Conservation (phyloP, 345 rosid genomes). For the Salix caprea region DNA sequence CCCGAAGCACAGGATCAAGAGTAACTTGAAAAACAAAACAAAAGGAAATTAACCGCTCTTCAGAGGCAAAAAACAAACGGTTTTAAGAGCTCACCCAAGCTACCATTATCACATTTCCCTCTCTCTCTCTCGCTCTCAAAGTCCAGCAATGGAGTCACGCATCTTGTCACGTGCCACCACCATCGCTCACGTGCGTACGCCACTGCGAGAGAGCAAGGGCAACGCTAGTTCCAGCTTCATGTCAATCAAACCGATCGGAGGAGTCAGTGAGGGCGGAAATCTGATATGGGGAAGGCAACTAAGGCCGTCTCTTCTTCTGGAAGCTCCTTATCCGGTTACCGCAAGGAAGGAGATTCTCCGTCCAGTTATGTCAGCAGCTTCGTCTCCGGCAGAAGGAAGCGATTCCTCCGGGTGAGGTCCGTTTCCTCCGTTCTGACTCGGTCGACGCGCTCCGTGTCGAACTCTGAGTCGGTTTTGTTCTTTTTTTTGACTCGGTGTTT, state of each 20-base stretch:
- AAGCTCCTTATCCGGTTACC: conserved; percentile 16
- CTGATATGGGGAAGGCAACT: conserved; percentile 81
- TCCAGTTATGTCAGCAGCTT: conserved; percentile 56
- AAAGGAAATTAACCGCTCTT: neutral
- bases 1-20: neutral
- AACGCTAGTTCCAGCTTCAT: conserved; percentile 17
- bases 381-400: conserved; percentile 69
- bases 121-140: conserved; percentile 1
- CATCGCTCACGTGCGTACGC: conserved; percentile 33
- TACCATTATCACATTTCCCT: conserved; percentile 11
- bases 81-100: conserved; percentile 20
- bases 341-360: conserved; percentile 42
- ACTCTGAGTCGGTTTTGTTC: conserved; percentile 28
- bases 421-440: conserved; percentile 55
- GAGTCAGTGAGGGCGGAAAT: conserved; percentile 69
- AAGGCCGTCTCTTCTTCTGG: conserved; percentile 53
- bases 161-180: conserved; percentile 62
- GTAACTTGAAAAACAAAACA: neutral
- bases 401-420: conserved; percentile 98
- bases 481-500: conserved; percentile 22
- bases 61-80: conserved; percentile 6
- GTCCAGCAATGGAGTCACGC: conserved; percentile 70
- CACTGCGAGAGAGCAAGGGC: conserved; percentile 28
- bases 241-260: conserved; percentile 44
- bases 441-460: conserved; percentile 13